These are phyloP conservation scores for Heterobasidion irregulare DNA, from an alignment of 1,284 basidiomycete species.

Conservation along the genomic window DNA sequence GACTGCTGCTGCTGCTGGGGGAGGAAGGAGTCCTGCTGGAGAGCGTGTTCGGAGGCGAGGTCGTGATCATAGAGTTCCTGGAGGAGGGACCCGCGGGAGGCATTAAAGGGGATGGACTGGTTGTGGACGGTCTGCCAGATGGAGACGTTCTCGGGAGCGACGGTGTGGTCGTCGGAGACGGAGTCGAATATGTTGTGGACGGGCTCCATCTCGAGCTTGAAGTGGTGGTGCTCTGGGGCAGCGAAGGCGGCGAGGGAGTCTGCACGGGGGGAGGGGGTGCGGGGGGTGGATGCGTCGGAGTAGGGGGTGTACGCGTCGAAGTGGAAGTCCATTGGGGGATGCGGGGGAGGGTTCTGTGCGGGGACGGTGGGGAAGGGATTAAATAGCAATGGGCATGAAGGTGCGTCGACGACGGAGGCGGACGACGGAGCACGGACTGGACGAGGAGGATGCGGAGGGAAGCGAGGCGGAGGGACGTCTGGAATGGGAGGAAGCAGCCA, in stretches of 20 bases:
- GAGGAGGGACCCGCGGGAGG: conserved; percentile 45
- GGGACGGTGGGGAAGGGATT: conserved; percentile 4
- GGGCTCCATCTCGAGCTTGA: conserved; percentile 38
- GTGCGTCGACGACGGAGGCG: not conserved
- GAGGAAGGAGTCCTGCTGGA: conserved; percentile 19
- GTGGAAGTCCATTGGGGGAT: conserved; percentile 42
- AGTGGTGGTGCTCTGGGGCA: conserved; percentile 27
- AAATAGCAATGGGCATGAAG: conserved; percentile 8
- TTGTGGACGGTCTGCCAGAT: conserved; percentile 24
- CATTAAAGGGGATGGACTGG: conserved; percentile 21
- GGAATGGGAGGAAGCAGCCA: not conserved
- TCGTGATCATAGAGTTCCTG: conserved; percentile 54
- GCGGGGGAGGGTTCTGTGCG: conserved; percentile 9
- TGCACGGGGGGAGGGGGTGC: conserved; percentile 56
- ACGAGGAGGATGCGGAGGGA: not conserved
- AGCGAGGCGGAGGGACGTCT: not conserved
- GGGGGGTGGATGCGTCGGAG: conserved; percentile 56
- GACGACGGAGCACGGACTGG: conserved; percentile 8
- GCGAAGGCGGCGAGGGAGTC: conserved; percentile 30
- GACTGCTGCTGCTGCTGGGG: conserved; percentile 25
- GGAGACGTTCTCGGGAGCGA: conserved; percentile 28
- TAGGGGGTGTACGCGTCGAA: conserved; percentile 59
- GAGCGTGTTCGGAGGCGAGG: conserved; percentile 23
- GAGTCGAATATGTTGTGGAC: conserved; percentile 44
- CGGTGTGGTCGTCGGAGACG: conserved; percentile 27